These are phyloP conservation scores for Mallotus repandus DNA, from an alignment of 441 rosid species.

Conservation along the genomic window DNA sequence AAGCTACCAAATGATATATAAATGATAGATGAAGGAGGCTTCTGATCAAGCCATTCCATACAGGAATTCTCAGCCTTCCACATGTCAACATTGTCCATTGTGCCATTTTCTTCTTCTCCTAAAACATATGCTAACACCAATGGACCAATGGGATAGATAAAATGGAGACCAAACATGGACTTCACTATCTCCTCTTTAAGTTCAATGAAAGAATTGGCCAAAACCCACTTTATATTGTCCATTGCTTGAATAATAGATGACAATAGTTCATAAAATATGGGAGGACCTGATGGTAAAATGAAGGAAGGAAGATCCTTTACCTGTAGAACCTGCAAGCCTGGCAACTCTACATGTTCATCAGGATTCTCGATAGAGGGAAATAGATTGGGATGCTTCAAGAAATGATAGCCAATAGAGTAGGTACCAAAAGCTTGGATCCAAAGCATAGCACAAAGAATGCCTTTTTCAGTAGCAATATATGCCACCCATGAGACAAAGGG, in stretches of 20 bases:
- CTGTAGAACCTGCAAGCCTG: conserved; percentile 37
- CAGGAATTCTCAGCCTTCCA: conserved; percentile 42
- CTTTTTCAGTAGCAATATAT: conserved; percentile 51
- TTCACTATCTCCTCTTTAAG: conserved; percentile 54
- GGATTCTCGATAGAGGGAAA: conserved; percentile 50
- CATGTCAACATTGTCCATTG: conserved; percentile 21
- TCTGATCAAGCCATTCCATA: conserved; percentile 66
- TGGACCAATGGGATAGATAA: conserved; percentile 59
- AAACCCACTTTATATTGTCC: conserved; percentile 40
- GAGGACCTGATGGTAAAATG: conserved; percentile 32
- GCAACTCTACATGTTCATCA: conserved; percentile 35
- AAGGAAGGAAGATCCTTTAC: conserved; percentile 51
- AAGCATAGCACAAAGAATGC: conserved; percentile 66
- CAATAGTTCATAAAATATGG: conserved; percentile 23
- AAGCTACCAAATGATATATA: conserved; percentile 70
- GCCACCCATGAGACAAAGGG: conserved; percentile 75
- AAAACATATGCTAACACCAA: conserved; percentile 43
- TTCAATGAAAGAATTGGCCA: conserved; percentile 54
- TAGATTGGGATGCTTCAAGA: conserved; percentile 38
- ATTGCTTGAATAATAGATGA: conserved; percentile 32
- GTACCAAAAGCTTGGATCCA: conserved; percentile 72
- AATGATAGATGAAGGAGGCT: conserved; percentile 52
- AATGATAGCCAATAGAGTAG: conserved; percentile 53
- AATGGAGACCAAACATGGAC: conserved; percentile 43
- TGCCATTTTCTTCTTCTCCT: conserved; percentile 38